phyloP scores from a whole-genome alignment of 306 rosid genomes.

The Cucumis sativus region DNA sequence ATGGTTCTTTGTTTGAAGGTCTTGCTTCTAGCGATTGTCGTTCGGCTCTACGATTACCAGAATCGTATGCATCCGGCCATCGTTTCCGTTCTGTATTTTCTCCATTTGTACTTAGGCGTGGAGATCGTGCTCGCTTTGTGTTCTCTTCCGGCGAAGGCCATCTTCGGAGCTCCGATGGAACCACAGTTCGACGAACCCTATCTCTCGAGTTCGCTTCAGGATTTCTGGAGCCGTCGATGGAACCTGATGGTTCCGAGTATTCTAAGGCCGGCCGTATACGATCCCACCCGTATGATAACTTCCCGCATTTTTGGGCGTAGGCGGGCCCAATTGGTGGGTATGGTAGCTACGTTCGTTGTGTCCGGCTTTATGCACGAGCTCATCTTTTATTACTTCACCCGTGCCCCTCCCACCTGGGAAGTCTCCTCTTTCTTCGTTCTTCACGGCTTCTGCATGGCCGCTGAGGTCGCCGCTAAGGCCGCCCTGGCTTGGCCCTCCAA shows the following conservation, averaged over 20 bases:
- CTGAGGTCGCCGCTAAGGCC: slow-evolving; percentile 45
- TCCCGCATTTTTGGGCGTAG: background rate
- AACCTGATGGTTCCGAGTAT: slow-evolving; percentile 53
- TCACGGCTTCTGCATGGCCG: slow-evolving; percentile 34
- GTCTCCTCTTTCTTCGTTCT: slow-evolving; percentile 54
- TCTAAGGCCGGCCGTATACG: slow-evolving; percentile 35
- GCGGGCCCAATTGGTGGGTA: slow-evolving; percentile 4
- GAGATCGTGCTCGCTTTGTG: slow-evolving; percentile 28
- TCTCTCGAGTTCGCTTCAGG: slow-evolving; percentile 52
- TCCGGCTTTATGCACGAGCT: slow-evolving; percentile 63
- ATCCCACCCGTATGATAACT: slow-evolving; percentile 1
- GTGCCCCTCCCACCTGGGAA: slow-evolving; percentile 68
- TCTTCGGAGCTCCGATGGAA: slow-evolving; percentile 27
- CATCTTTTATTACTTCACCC: slow-evolving; percentile 42
- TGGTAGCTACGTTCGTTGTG: slow-evolving; percentile 25
- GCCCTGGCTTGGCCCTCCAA: slow-evolving; percentile 22
- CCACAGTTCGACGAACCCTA: slow-evolving; percentile 63
- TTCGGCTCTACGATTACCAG: slow-evolving; percentile 20
- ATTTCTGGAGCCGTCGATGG: slow-evolving; percentile 86
- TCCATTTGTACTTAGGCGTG: slow-evolving; percentile 36
- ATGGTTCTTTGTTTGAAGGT: slow-evolving; percentile 14
- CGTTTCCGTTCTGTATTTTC: slow-evolving; percentile 23
- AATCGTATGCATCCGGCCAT: slow-evolving; percentile 16
- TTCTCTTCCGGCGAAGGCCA: background rate
- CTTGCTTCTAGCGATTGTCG: slow-evolving; percentile 15